Evolutionary conservation across 768 basidiomycete genomes (phyloP).

Genomic region (Tulasnella calospora): DNA sequence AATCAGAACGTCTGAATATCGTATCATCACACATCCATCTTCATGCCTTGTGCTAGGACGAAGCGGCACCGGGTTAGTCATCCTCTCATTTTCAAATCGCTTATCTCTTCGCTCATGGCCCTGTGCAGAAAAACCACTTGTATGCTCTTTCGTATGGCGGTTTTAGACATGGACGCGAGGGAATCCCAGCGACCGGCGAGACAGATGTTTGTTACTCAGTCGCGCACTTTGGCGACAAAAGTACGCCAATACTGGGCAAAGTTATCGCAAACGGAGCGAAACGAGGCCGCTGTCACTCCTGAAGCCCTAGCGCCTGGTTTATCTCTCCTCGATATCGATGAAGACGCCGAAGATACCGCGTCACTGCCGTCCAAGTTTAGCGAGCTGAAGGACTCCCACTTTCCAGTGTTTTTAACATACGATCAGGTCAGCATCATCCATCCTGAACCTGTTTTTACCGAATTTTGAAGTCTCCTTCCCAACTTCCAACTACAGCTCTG

Average conservation of each 20-base stretch:
- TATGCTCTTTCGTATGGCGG: slow-evolving; percentile 25
- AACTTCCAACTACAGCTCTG: not conserved
- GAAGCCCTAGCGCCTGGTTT: not conserved
- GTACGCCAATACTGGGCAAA: slow-evolving; percentile 24
- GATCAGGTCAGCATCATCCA: slow-evolving; percentile 16
- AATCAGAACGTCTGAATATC: slow-evolving; percentile 7
- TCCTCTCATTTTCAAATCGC: not conserved
- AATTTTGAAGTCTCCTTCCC: not conserved
- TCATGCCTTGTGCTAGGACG: slow-evolving; percentile 27
- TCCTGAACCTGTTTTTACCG: not conserved
- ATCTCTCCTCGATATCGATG: slow-evolving; percentile 19
- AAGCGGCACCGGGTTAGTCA: slow-evolving; percentile 25
- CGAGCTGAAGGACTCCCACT: slow-evolving; percentile 22
- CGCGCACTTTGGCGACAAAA: slow-evolving; percentile 17
- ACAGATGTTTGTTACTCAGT: slow-evolving; percentile 29
- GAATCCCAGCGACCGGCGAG: not conserved
- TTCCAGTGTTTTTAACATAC: slow-evolving; percentile 25
- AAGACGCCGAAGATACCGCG: slow-evolving; percentile 1
- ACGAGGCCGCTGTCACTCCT: not conserved
- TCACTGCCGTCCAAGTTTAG: slow-evolving; percentile 19
- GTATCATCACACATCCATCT: slow-evolving; percentile 24
- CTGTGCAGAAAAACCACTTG: slow-evolving; percentile 26
- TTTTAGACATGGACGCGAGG: slow-evolving; percentile 11
- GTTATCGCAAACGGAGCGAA: not conserved
- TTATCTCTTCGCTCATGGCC: not conserved